Evolutionary conservation across 306 rosid genomes (phyloP).

Genomic region (Alnus glutinosa): DNA sequence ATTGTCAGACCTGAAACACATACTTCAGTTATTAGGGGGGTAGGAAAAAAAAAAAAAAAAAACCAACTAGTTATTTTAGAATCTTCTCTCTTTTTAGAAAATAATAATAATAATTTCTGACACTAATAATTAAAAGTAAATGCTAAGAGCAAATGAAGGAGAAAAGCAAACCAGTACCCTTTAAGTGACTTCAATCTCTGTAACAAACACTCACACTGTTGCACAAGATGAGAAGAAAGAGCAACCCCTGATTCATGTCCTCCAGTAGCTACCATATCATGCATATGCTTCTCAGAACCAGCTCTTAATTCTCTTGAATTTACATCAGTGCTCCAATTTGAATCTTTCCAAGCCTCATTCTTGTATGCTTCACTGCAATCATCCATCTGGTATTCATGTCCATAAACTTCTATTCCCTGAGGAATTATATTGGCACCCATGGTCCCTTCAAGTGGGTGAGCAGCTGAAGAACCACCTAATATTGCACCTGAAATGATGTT

Average conservation of each 20-base stretch:
- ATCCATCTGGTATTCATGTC: constrained; percentile 46
- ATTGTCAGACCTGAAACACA: constrained; percentile 58
- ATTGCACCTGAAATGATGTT: constrained; percentile 30
- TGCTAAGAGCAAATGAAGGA: constrained; percentile 18
- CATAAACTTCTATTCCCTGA: constrained; percentile 32
- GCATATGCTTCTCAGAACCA: constrained; percentile 26
- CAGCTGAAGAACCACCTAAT: constrained; percentile 34
- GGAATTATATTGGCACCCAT: constrained; percentile 26
- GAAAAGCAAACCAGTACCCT: constrained; percentile 40
- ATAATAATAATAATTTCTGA: neutral
- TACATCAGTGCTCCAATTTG: constrained; percentile 40
- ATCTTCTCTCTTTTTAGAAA: too few relatives aligned
- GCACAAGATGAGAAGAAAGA: constrained; percentile 53
- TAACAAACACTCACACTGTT: constrained; percentile 56
- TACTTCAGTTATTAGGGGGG: constrained; percentile 11
- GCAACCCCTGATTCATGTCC: constrained; percentile 44
- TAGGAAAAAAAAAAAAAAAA: neutral
- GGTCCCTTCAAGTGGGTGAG: constrained; percentile 34
- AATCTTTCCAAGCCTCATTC: constrained; percentile 25
- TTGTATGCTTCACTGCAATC: constrained; percentile 39
- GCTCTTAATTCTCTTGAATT: constrained; percentile 36
- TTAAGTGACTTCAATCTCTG: constrained; percentile 67
- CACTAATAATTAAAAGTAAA: constrained; percentile 15
- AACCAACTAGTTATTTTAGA: too few relatives aligned
- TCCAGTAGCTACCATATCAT: constrained; percentile 26